Base-by-base conservation (phyloP, 2,329 filamentous ascomycete species). In the Colletotrichum sp. region DNA sequence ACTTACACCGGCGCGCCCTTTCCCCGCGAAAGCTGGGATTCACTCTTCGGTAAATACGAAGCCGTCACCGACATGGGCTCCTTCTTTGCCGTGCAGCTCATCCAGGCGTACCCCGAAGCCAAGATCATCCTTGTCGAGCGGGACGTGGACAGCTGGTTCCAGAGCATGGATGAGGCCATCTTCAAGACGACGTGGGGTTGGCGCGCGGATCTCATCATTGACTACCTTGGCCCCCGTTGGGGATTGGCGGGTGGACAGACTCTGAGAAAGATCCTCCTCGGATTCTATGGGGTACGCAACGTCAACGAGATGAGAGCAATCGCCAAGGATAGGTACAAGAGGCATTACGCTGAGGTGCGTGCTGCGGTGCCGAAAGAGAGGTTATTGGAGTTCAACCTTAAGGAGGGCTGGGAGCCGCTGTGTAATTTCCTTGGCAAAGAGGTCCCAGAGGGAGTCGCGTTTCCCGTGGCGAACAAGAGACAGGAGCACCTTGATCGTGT, bases 51-150 rank as follows among this genome's bases (percentile, higher is more conserved):
- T 1, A 55, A 74, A 10, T 82, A 75, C 65, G 83, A 85, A 59
- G 84, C 79, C 0, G 77, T 71, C 4, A 84, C 83, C 0, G 84
- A 85, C 59, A 65, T 83, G 10, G 90, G 91, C 28, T 90, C 92
- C 60, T 90, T 91, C 59, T 95, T 95, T 80, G 91, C 91, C 69
- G 90, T 92, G 82, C 93, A 95, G 82, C 87, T 95, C 76, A 93
- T 94, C 77, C 90, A 93, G 80, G 92, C 92, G 18, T 95, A 95
- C 81, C 93, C 93, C 2, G 91, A 94, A 71, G 93, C 93, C 74
- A 95, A 95, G 84, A 90, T 95, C 70, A 89, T 95, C 65, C 86
- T 95, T 77, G 81, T 83, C 3, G 73, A 81, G 10, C 79, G 68
- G n/a, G 68, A 64, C 28, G 39, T 71, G 34, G 59, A 64, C 36